A percentile compares a stretch with the other conserved stretches of the same genome.
These are phyloP conservation scores for Cutaneotrichosporon sp. DNA, from an alignment of 1,284 basidiomycete genomes.

Conservation along the genomic window DNA sequence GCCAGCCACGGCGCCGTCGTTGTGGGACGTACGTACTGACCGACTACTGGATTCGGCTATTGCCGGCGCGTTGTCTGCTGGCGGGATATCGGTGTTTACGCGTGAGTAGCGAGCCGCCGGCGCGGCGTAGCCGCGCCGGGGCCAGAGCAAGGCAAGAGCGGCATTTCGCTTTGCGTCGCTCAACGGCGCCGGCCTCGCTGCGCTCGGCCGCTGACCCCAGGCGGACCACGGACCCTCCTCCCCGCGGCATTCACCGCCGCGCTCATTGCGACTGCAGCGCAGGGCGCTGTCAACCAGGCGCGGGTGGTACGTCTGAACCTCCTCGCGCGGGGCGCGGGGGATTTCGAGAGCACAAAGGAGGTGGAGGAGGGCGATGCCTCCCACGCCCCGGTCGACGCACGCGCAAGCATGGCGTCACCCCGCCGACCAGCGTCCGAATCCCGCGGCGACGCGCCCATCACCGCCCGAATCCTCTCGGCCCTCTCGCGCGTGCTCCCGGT, in stretches of 20 bases:
- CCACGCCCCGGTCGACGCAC: not conserved
- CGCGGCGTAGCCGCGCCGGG: no score
- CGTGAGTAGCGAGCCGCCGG: no score
- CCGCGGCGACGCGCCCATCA: slow-evolving; percentile 22
- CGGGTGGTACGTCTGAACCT: slow-evolving; percentile 30
- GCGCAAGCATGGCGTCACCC: not conserved
- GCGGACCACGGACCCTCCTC: slow-evolving; percentile 26
- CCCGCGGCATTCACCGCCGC: slow-evolving; percentile 34
- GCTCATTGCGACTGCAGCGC: slow-evolving; percentile 30
- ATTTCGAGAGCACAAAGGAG: no score
- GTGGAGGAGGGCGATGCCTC: no score
- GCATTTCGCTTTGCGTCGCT: no score
- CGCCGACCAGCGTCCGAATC: not conserved
- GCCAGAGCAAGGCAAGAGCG: no score
- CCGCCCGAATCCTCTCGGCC: slow-evolving; percentile 27
- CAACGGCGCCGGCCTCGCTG: no score
- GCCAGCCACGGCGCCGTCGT: not conserved
- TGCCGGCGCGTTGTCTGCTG: slow-evolving; percentile 33
- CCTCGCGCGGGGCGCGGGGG: slow-evolving; percentile 13
- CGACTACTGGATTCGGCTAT: slow-evolving; percentile 36
- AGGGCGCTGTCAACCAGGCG: slow-evolving; percentile 34
- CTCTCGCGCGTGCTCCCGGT: slow-evolving; percentile 35
- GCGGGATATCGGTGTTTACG: slow-evolving; percentile 20
- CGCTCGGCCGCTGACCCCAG: slow-evolving; percentile 14
- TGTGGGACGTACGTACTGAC: slow-evolving; percentile 29